Conservation (phyloP, 1,139 yeast species). For the Pichia kudriavzevii region DNA sequence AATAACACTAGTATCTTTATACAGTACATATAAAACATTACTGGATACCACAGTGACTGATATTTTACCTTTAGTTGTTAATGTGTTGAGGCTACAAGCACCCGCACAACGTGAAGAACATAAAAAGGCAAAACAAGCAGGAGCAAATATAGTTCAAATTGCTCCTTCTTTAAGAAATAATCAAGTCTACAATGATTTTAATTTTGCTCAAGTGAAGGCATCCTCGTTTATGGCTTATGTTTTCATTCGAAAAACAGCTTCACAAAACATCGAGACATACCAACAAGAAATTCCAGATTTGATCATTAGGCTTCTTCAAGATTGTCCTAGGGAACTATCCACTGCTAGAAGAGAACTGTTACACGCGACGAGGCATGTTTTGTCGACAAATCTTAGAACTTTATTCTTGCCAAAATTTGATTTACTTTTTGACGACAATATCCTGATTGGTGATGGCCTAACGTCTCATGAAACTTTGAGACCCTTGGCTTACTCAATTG, state of each 20-base stretch:
- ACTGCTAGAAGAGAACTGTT: conserved; percentile 87
- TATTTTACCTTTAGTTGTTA: conserved; percentile 78
- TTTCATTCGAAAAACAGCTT: conserved; percentile 75
- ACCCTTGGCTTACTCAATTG: conserved; percentile 91
- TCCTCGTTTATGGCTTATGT: conserved; percentile 93
- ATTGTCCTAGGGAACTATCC: conserved; percentile 93
- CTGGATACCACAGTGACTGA: conserved; percentile 65
- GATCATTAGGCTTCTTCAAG: conserved; percentile 78
- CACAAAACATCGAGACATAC: conserved; percentile 51
- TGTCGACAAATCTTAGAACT: conserved; percentile 79
- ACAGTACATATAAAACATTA: conserved; percentile 75
- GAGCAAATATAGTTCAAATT: conserved; percentile 44
- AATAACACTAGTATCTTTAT: conserved; percentile 86
- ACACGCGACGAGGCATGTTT: conserved; percentile 90
- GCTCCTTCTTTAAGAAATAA: conserved; percentile 72
- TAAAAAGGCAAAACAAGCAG: conserved; percentile 48
- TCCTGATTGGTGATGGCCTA: conserved; percentile 85
- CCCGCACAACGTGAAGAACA: conserved; percentile 65
- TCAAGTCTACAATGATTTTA: conserved; percentile 78
- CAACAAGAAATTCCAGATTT: conserved; percentile 80
- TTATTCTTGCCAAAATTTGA: conserved; percentile 84
- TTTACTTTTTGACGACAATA: conserved; percentile 74
- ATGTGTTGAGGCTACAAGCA: conserved; percentile 69
- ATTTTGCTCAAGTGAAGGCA: conserved; percentile 94
- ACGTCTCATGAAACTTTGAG: conserved; percentile 82